Evolutionary conservation across 1,139 yeast genomes (phyloP), one percentile per base, ranked within the genome.

Genomic region (Scheffersomyces parashehatae): DNA sequence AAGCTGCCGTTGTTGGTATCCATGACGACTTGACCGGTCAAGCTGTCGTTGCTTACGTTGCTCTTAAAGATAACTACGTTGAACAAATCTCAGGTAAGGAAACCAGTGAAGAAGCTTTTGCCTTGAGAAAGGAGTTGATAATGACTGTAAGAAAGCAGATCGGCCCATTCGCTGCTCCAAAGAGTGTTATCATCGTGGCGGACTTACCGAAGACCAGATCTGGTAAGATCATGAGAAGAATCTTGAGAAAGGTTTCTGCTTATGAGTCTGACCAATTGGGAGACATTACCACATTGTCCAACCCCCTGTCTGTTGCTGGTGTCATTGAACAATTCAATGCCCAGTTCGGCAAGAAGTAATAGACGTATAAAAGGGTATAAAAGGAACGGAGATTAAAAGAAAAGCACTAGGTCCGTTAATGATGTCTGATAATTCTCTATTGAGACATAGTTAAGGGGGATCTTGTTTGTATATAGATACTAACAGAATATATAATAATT

Each of bases 141-240:
- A 70, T 91, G 70, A 90, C 85, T 59, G 97, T 93, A 41, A 85
- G 99, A 75, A 85, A 86, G 64, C 89, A 85, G 62, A 93, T 93
- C 65, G 99, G 99, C 44, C 99, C 99, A 44, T 93, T 93, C 70
- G 99, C 99, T 36, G 96, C 98, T 46, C 99, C 99, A 67, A 91
- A 91, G 74, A 77, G 87, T 37, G 91, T 91, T 44, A 82, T 91
- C 51, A 75, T 90, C 50, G 97, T 93, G 44, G 81, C 79, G 47
- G 99, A 93, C 63, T 81, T 93, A 68, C 99, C 99, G 68, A 91
- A 90, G 81, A 93, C 99, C 30, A 83, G 99, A 75, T 89, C 97
- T 28, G 99, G 99, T 60, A 93, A 93, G 81, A 91, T 93, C 67
- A 91, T 93, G 96, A 87, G 99, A 79, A 88, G 99, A 77, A 88